These are phyloP conservation scores for Pyrenochaeta sp. DNA, from an alignment of 2,329 filamentous ascomycete species.

Conservation along the genomic window DNA sequence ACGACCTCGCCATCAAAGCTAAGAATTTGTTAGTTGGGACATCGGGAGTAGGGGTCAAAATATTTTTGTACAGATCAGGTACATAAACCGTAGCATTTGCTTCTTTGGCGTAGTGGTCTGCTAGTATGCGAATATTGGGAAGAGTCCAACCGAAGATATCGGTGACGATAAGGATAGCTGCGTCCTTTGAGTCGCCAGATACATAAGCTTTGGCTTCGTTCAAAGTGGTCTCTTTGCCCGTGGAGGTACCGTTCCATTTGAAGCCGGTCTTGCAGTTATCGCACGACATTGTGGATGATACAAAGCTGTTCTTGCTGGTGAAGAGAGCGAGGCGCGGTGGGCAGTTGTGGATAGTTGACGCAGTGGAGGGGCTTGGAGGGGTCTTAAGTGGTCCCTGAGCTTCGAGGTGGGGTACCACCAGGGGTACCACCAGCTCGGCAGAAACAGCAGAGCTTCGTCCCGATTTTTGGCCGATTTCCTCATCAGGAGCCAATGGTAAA, in stretches of 20 bases:
- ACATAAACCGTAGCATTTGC: constrained; percentile 57
- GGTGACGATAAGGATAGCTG: constrained; percentile 56
- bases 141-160: constrained; percentile 60
- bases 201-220: constrained; percentile 53
- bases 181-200: constrained; percentile 55
- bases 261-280: constrained; percentile 51
- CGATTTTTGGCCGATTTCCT: neutral
- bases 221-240: constrained; percentile 50
- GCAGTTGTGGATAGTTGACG: neutral
- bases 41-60: neutral
- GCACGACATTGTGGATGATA: constrained; percentile 35
- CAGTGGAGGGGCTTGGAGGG: neutral
- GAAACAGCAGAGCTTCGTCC: neutral
- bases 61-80: constrained; percentile 51
- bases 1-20: constrained; percentile 47
- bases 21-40: neutral
- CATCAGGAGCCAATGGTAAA: neutral
- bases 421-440: neutral
- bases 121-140: constrained; percentile 56
- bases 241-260: constrained; percentile 49
- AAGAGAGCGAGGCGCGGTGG: neutral
- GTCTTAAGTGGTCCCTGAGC: neutral
- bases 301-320: neutral
- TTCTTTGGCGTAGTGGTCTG: constrained; percentile 58
- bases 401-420: neutral